phyloP scores from a whole-genome alignment of 129 eudicot species.

The Lactuca saligna region DNA sequence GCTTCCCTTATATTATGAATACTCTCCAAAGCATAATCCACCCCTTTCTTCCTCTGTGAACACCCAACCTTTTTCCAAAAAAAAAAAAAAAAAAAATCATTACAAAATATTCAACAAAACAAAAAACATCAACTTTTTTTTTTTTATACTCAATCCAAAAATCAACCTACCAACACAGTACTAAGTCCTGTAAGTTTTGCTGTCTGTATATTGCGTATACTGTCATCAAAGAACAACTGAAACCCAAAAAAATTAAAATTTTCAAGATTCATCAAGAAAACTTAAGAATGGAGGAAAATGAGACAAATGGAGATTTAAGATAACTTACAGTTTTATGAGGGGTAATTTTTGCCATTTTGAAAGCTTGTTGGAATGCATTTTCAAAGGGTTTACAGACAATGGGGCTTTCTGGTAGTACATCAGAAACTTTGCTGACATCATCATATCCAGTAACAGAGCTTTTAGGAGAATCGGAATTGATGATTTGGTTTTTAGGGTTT shows the following conservation, averaged over 20 bases:
- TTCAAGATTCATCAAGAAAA: conserved; percentile 28
- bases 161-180: conserved; percentile 60
- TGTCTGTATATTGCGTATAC: conserved; percentile 69
- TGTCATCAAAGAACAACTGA: conserved; percentile 92
- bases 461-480: conserved; percentile 6
- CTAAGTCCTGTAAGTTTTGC: conserved; percentile 60
- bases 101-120: background rate
- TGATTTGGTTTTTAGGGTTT: conserved; percentile 44
- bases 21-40: conserved; percentile 85
- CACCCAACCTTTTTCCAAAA: conserved; percentile 55
- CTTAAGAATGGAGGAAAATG: background rate
- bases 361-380: conserved; percentile 62
- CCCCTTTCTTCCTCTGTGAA: conserved; percentile 56
- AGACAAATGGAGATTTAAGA: background rate
- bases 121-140: too few relatives aligned
- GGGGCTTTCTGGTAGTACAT: conserved; percentile 43
- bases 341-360: conserved; percentile 57
- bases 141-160: background rate
- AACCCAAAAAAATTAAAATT: background rate
- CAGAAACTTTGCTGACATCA: conserved; percentile 8
- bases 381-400: conserved; percentile 79
- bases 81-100: conserved; percentile 1
- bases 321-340: conserved; percentile 75
- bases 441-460: conserved; percentile 12
- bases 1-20: conserved; percentile 88